phyloP scores from a whole-genome alignment of 352 stramenopile species.

The Globisporangium uncinulatum region DNA sequence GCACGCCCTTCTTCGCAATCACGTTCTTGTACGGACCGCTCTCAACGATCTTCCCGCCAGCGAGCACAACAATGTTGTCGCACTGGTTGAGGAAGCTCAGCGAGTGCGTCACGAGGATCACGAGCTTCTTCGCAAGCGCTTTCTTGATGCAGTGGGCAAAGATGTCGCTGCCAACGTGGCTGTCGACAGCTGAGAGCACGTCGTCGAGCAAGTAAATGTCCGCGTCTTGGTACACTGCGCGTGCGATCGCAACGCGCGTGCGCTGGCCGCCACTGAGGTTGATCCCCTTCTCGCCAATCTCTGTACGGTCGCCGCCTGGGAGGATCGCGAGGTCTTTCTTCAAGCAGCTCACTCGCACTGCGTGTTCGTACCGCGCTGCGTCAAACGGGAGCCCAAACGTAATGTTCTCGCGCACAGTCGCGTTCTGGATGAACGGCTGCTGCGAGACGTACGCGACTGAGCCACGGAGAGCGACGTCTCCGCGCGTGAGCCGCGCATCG shows the following conservation, averaged over 20 bases:
- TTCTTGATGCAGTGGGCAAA: conserved; percentile 92
- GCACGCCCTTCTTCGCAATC: conserved; percentile 57
- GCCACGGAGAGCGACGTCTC: conserved; percentile 24
- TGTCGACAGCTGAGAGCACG: conserved; percentile 95
- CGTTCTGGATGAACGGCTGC: conserved; percentile 54
- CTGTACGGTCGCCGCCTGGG: conserved; percentile 90
- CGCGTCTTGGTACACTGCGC: conserved; percentile 91
- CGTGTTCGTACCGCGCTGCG: conserved; percentile 27
- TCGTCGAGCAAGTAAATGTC: conserved; percentile 97
- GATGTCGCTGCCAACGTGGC: conserved; percentile 93
- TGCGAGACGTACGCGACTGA: conserved; percentile 51
- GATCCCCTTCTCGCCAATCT: conserved; percentile 98
- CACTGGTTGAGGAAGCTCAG: conserved; percentile 81
- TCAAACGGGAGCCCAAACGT: conserved; percentile 38
- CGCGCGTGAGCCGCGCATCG: conserved; percentile 23
- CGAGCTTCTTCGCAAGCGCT: conserved; percentile 78
- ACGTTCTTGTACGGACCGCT: conserved; percentile 77
- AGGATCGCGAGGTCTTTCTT: conserved; percentile 87
- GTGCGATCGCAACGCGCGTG: conserved; percentile 88
- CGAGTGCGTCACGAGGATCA: conserved; percentile 91
- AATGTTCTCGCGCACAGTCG: conserved; percentile 45
- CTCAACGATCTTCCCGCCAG: conserved; percentile 64
- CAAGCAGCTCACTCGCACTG: conserved; percentile 64
- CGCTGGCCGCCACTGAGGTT: conserved; percentile 97
- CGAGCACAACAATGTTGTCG: conserved; percentile 53